Evolutionary conservation across 2,329 filamentous ascomycete species (phyloP).

Genomic region (Talaromyces sp.): DNA sequence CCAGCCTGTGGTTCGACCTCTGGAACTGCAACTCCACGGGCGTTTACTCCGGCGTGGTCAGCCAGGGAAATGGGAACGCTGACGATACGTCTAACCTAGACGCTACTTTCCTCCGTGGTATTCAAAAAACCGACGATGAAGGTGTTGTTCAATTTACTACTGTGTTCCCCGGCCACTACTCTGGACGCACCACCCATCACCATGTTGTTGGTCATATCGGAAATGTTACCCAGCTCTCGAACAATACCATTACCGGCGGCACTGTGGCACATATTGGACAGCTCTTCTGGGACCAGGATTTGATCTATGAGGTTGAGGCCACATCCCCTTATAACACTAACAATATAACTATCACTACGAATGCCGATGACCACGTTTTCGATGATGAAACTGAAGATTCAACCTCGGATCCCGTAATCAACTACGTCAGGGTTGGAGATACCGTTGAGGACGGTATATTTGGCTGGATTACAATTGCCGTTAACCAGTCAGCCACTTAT

Average conservation of each 20-base stretch:
- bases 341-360: slow-evolving; percentile 30
- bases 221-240: slow-evolving; percentile 24
- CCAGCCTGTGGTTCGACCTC: slow-evolving; percentile 29
- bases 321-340: slow-evolving; percentile 28
- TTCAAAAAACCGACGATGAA: slow-evolving; percentile 38
- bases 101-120: slow-evolving; percentile 40
- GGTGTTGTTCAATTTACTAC: slow-evolving; percentile 40
- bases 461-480: slow-evolving; percentile 12
- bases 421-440: slow-evolving; percentile 53
- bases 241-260: slow-evolving; percentile 40
- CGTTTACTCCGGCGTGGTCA: slow-evolving; percentile 25
- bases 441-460: slow-evolving; percentile 38
- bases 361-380: slow-evolving; percentile 40
- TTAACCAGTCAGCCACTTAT: slow-evolving; percentile 12
- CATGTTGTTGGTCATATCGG: slow-evolving; percentile 26
- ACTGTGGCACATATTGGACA: slow-evolving; percentile 58
- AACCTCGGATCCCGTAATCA: slow-evolving; percentile 52
- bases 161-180: slow-evolving; percentile 44
- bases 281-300: slow-evolving; percentile 56
- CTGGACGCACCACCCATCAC: slow-evolving; percentile 28
- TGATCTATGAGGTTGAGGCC: slow-evolving; percentile 47
- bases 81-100: slow-evolving; percentile 27
- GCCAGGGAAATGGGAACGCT: slow-evolving; percentile 24
- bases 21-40: slow-evolving; percentile 34
- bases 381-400: slow-evolving; percentile 41